Evolutionary conservation across 2,329 filamentous ascomycete species (phyloP), one percentile per base, ranked within the genome.

Genomic region (Teratosphaeria viscida): DNA sequence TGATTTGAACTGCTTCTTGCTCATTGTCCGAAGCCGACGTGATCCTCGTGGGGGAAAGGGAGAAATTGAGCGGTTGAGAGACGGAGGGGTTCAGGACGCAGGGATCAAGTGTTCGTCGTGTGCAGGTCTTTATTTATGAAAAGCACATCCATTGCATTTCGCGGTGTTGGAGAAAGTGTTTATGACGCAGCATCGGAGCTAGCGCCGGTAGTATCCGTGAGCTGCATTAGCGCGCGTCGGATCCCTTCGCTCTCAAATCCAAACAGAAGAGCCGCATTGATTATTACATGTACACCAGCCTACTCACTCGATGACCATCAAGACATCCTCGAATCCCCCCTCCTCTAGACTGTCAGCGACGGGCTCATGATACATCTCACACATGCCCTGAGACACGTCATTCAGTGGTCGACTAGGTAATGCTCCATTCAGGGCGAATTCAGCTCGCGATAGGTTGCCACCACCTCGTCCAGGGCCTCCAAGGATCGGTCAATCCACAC

Each of bases 1-100:
- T 26, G 81, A 79, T 69, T 83, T 86, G 76, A 81, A 82, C 69
- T 72, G 65, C 60, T 82, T 83, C 74, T 82, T 85, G 71, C 81
- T 84, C 81, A 82, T 84, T 32, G 14, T 26, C 23, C 35, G 14
- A 47, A n/a, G 7, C 16, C 16, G 19, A 26, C 19, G 54, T 8
- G 32, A 32, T 26, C 16, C 4, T 26, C 29, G 6, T 10, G 16
- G 6, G 6, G n/a, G 26, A 23, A 23, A 10, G 19, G n/a, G 43
- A 6, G 16, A n/a, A 49, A n/a, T 6, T 19, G 43, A 23, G 5
- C 16, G 23, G 43, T 6, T 19, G 43, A 49, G 43, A 49, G 5
- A 4, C 29, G 29, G 29, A 32, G 4, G 23, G 29, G 29, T 32
- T 32, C 29, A 7, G 7, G 29, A 32, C 29, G 29, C 29, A 32